These are phyloP conservation scores for Colletotrichum sansevieriae DNA, from an alignment of 2,329 filamentous ascomycete species.

Conservation along the genomic window DNA sequence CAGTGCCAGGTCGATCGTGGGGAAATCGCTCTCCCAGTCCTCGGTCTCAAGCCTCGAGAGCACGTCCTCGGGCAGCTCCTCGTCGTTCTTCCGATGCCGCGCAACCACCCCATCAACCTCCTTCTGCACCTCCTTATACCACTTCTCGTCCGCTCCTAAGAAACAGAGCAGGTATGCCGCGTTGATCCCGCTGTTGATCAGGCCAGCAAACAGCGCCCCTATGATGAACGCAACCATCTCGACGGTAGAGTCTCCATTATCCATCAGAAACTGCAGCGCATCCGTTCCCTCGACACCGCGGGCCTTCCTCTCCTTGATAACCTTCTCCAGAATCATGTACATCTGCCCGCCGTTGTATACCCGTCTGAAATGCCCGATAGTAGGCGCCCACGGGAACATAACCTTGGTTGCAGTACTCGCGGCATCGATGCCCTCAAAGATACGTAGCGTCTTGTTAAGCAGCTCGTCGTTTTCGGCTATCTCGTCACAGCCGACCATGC, in stretches of 20 bases:
- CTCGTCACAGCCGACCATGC: constrained; percentile 65
- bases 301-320: constrained; percentile 60
- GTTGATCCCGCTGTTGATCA: constrained; percentile 69
- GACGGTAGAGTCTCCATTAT: constrained; percentile 60
- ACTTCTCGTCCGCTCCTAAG: constrained; percentile 59
- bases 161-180: constrained; percentile 65
- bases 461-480: constrained; percentile 61
- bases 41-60: constrained; percentile 61
- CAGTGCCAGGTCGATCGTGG: constrained; percentile 63
- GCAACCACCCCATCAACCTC: constrained; percentile 62
- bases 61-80: constrained; percentile 51
- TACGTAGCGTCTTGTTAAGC: constrained; percentile 56
- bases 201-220: constrained; percentile 67
- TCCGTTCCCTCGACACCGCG: constrained; percentile 60
- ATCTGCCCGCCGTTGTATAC: constrained; percentile 60
- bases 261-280: constrained; percentile 65
- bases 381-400: constrained; percentile 67
- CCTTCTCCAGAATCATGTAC: constrained; percentile 61
- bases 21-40: constrained; percentile 69
- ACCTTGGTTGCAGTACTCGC: constrained; percentile 58
- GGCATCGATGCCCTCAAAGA: constrained; percentile 62
- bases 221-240: constrained; percentile 64
- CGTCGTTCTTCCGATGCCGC: constrained; percentile 53
- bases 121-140: constrained; percentile 59
- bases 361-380: constrained; percentile 56